Conservation (phyloP, 768 basidiomycete species). For the Trametes maxima region DNA sequence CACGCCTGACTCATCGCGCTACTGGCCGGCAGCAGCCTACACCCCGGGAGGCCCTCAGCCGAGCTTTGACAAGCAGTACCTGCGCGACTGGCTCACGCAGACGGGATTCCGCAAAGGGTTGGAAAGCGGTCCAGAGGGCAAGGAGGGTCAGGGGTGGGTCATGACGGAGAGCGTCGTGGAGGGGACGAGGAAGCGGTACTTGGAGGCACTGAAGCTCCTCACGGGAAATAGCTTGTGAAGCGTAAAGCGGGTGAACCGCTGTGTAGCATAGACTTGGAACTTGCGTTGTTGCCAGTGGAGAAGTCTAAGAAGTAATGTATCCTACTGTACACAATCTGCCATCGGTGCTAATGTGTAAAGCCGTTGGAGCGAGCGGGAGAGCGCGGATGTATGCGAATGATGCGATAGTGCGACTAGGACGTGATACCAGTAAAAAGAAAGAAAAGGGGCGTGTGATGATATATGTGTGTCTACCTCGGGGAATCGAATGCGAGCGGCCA, state of each 20-base stretch:
- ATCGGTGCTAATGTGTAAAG: neutral
- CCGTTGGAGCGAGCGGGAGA: neutral
- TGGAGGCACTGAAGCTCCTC: slow-evolving; percentile 70
- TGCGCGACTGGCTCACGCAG: slow-evolving; percentile 84
- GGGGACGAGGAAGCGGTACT: slow-evolving; percentile 79
- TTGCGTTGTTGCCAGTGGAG: neutral
- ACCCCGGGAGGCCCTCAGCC: slow-evolving; percentile 73
- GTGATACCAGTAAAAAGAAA: neutral
- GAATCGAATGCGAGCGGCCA: neutral
- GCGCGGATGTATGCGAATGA: neutral
- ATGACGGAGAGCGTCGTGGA: slow-evolving; percentile 76
- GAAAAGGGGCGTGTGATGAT: neutral
- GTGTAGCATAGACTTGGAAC: neutral
- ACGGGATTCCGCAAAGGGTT: slow-evolving; percentile 77
- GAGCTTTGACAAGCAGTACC: slow-evolving; percentile 96
- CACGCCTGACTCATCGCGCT: slow-evolving; percentile 96
- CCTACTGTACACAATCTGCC: slow-evolving; percentile 1
- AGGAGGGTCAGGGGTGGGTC: slow-evolving; percentile 72
- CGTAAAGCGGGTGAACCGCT: neutral
- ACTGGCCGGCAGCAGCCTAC: slow-evolving; percentile 87
- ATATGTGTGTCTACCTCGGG: neutral
- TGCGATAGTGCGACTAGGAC: neutral
- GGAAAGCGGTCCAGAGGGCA: slow-evolving; percentile 71
- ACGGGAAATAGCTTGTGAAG: slow-evolving; percentile 16
- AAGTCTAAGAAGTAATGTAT: slow-evolving; percentile 10